Percentiles rank a stretch among this genome's conserved stretches.
Evolutionary conservation across 495 filamentous ascomycete genomes (phyloP).

Genomic region (Talaromyces thailandensis): DNA sequence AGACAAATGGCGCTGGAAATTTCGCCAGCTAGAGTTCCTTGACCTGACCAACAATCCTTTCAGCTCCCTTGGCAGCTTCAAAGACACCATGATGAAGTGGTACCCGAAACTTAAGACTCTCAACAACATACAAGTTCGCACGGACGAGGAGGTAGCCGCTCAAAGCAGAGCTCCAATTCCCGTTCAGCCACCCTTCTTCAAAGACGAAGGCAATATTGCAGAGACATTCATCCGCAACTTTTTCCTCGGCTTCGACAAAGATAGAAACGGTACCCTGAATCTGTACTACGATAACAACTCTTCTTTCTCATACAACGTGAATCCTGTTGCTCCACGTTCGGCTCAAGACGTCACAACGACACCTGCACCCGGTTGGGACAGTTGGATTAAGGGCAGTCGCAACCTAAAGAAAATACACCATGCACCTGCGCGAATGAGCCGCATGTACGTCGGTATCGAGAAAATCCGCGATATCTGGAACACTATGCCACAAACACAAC

Average conservation of each 20-base stretch:
- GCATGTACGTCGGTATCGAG: constrained; percentile 53
- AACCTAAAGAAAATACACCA: constrained; percentile 67
- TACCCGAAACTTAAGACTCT: constrained; percentile 69
- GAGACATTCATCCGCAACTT: constrained; percentile 70
- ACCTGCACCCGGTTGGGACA: constrained; percentile 49
- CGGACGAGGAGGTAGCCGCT: constrained; percentile 52
- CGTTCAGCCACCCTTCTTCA: constrained; percentile 57
- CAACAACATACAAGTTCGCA: constrained; percentile 62
- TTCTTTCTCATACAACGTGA: constrained; percentile 69
- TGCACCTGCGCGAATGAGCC: constrained; percentile 47
- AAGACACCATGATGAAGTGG: constrained; percentile 65
- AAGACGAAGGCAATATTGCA: constrained; percentile 65
- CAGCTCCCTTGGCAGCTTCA: constrained; percentile 50
- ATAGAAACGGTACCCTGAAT: constrained; percentile 51
- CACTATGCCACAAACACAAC: constrained; percentile 61
- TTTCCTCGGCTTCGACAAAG: constrained; percentile 63
- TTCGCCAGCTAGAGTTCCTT: constrained; percentile 67
- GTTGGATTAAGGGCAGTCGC: constrained; percentile 70
- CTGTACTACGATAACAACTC: constrained; percentile 72
- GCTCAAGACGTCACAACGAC: constrained; percentile 21
- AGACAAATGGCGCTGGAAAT: constrained; percentile 64
- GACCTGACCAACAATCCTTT: constrained; percentile 71
- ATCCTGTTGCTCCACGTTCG: constrained; percentile 50
- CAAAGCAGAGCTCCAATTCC: constrained; percentile 57
- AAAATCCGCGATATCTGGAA: constrained; percentile 63